Evolutionary conservation across 1,284 basidiomycete genomes (phyloP).

Genomic region (Phenoliferia sp.): DNA sequence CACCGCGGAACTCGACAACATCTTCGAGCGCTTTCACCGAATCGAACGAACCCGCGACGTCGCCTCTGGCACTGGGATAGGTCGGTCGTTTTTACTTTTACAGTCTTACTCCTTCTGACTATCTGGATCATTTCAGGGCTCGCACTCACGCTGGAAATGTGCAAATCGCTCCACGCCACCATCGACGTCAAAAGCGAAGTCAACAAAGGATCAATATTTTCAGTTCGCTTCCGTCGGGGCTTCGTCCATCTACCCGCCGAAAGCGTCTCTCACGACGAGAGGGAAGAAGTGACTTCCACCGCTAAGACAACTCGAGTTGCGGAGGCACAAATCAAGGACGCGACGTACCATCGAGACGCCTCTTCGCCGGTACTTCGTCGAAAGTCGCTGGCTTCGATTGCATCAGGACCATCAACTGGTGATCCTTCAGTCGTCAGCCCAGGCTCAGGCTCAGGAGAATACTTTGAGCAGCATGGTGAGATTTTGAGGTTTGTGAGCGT

Average conservation of each 20-base stretch:
- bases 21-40: constrained; percentile 40
- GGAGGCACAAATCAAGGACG: neutral
- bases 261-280: constrained; percentile 18
- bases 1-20: constrained; percentile 33
- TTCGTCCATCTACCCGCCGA: constrained; percentile 32
- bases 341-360: neutral
- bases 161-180: constrained; percentile 46
- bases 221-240: constrained; percentile 29
- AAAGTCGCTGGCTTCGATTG: neutral
- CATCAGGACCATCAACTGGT: neutral
- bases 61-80: constrained; percentile 46
- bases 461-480: neutral
- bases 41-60: constrained; percentile 41
- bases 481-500: neutral
- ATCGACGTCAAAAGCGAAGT: constrained; percentile 41
- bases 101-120: neutral
- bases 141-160: constrained; percentile 39
- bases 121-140: constrained; percentile 14
- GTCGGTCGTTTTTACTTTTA: neutral
- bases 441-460: neutral
- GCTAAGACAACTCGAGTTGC: neutral
- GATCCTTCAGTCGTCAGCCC: too few relatives aligned
- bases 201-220: constrained; percentile 30
- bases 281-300: neutral
- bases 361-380: neutral